A percentile compares a stretch with the other conserved stretches of the same genome.
Conservation (phyloP, 2,329 filamentous ascomycete species). For the Alternaria burnsii region DNA sequence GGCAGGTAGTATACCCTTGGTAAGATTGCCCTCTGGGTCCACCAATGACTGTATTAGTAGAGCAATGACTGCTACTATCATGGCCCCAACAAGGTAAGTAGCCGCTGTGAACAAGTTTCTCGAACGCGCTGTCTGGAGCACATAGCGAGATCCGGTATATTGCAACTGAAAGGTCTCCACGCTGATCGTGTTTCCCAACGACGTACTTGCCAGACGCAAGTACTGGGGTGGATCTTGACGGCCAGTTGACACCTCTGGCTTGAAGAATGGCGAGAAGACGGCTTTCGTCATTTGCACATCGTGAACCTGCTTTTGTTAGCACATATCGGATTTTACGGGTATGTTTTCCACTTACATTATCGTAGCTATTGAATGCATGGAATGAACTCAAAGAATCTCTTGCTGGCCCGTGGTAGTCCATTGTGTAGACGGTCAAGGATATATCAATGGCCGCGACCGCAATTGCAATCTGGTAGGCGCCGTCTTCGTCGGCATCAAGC, state of each 20-base stretch:
- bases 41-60: conserved; percentile 67
- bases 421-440: conserved; percentile 78
- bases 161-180: conserved; percentile 80
- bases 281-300: conserved; percentile 68
- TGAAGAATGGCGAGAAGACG: conserved; percentile 57
- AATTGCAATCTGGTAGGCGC: conserved; percentile 78
- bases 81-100: conserved; percentile 65
- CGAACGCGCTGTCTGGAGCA: conserved; percentile 68
- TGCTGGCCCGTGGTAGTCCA: conserved; percentile 70
- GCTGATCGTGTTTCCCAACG: conserved; percentile 79
- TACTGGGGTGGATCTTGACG: conserved; percentile 60
- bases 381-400: conserved; percentile 59
- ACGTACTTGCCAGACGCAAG: conserved; percentile 82
- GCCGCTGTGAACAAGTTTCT: conserved; percentile 60
- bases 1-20: conserved; percentile 62
- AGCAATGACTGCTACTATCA: conserved; percentile 68
- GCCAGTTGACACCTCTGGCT: conserved; percentile 37
- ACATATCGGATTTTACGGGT: not conserved
- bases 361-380: conserved; percentile 60
- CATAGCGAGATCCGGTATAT: conserved; percentile 67
- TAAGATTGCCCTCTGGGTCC: conserved; percentile 60
- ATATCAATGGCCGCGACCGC: conserved; percentile 83
- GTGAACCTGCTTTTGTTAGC: conserved; percentile 40
- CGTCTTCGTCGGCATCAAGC: conserved; percentile 66
- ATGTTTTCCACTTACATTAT: conserved; percentile 55